Evolutionary conservation across 768 basidiomycete species (phyloP), one percentile per base, ranked within the genome.

Genomic region (Hygrophorus russula): DNA sequence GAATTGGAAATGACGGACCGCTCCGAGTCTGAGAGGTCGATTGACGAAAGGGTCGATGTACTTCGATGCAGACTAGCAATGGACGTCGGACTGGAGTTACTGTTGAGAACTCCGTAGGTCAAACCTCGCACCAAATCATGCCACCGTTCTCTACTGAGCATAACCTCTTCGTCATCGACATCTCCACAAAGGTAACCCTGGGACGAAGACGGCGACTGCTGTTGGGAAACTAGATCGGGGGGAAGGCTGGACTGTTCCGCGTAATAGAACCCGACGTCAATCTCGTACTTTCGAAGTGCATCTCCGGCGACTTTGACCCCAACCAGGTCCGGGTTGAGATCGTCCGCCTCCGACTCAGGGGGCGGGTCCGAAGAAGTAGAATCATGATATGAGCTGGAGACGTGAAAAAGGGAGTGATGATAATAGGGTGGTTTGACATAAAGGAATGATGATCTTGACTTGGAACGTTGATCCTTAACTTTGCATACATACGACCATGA

Each of bases 1-100:
- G 24, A 24, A 24, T 3, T 63, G 5, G 67, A 63, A 35, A 66
- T 62, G 29, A 68, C 61, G 2, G 71, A 73, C 41, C 58, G 53
- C 38, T 66, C 64, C 7, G 65, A 66, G 44, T 68, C 67, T 9
- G 66, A 67, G 34, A 67, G 60, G 53, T 70, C 69, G 36, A 67
- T 52, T 46, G 61, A 66, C n/a, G 66, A 65, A 39, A 62, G 53
- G 13, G 60, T 59, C 12, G 63, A 63, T 3, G 61, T 61, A 43
- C 59, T 62, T 40, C 60, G 57, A 39, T 60, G 57, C 30, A 63
- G 53, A 31, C 53, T 53, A 18, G 52, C 31, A 31, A 17, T 15
- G 27, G 41, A 42, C 46, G 3, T 35, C n/a, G n/a, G 17, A 35
- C 17, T 13, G 9, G 33, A 17, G 9, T n/a, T 5, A 13, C n/a